Evolutionary conservation across 129 eudicot species (phyloP).

Genomic region (Escallonia rubra): DNA sequence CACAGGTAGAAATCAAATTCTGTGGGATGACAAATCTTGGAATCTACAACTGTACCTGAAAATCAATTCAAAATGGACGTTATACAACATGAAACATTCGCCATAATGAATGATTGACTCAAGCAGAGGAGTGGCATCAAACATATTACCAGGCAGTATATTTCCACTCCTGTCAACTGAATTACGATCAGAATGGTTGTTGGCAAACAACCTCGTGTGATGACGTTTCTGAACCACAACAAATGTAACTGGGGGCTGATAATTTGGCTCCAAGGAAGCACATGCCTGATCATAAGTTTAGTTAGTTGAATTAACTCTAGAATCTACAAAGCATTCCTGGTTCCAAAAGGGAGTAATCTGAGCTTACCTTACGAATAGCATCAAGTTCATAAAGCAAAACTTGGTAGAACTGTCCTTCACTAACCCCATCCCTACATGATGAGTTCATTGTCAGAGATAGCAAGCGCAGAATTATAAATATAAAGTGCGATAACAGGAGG

Average conservation of each 20-base stretch:
- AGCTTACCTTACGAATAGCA: slow-evolving; percentile 81
- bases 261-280: slow-evolving; percentile 72
- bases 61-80: neutral
- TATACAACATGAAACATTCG: neutral
- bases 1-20: slow-evolving; percentile 88
- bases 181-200: slow-evolving; percentile 61
- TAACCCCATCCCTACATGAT: slow-evolving; percentile 78
- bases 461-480: neutral
- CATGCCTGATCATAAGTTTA: slow-evolving; percentile 51
- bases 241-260: slow-evolving; percentile 91
- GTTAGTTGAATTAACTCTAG: neutral
- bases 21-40: slow-evolving; percentile 92
- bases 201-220: slow-evolving; percentile 81
- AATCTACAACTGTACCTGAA: slow-evolving; percentile 86
- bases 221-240: slow-evolving; percentile 97
- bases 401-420: slow-evolving; percentile 93
- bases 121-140: neutral
- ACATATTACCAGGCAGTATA: slow-evolving; percentile 63
- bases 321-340: neutral
- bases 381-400: slow-evolving; percentile 83
- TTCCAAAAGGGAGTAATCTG: neutral
- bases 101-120: neutral
- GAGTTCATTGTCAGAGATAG: neutral
- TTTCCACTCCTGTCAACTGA: slow-evolving; percentile 86
- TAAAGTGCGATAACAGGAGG: neutral